Base-by-base conservation (phyloP, 2,329 filamentous ascomycete genomes). In the Raffaelea ambrosiae region DNA sequence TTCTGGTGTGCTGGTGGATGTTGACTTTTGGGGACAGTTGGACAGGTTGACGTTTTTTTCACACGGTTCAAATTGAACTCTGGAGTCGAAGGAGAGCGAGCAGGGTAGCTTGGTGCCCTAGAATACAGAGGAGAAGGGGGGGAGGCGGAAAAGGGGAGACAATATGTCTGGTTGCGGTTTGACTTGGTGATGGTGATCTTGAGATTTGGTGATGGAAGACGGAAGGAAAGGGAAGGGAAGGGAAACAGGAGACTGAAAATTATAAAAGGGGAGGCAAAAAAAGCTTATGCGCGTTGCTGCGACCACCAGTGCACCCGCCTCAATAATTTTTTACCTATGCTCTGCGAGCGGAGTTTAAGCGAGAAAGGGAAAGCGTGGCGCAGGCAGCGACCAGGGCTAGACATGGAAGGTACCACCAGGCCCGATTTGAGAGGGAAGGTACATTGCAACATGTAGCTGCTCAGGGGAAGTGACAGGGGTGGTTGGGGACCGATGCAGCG, bases 51-150 rank as follows among this genome's bases (percentile, higher is more conserved):
- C 64, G 66, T 66, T 68, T n/a, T 47, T 46, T 46, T 59, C 59
- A 58, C 61, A 64, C 65, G 61, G 63, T 61, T 63, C 58, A 56
- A 57, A 66, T 76, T 78, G 74, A 74, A 84, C 83, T 86, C 82
- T 84, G 82, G 76, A 77, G 83, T 81, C 77, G 73, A 78, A 76
- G 75, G 79, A 73, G 71, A 68, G 56, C 71, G 71, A 67, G 69
- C 74, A 89, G 86, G 86, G 86, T 89, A 86, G 86, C 86, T 89
- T 79, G 71, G 85, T 88, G 86, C 86, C 86, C 86, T 89, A 89
- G 85, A 82, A 68, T 69, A 62, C 63, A 61, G 50, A 54, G 50
- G 49, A 44, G 47, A 48, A 48, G 48, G 48, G 62, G 65, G 62
- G 53, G 50, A 42, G 44, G 49, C 46, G 33, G 46, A 41, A 35